Percentiles rank a stretch among this genome's conserved stretches.
Evolutionary conservation across 2,329 filamentous ascomycete species (phyloP).

Genomic region (Diaporthe aspalathi): DNA sequence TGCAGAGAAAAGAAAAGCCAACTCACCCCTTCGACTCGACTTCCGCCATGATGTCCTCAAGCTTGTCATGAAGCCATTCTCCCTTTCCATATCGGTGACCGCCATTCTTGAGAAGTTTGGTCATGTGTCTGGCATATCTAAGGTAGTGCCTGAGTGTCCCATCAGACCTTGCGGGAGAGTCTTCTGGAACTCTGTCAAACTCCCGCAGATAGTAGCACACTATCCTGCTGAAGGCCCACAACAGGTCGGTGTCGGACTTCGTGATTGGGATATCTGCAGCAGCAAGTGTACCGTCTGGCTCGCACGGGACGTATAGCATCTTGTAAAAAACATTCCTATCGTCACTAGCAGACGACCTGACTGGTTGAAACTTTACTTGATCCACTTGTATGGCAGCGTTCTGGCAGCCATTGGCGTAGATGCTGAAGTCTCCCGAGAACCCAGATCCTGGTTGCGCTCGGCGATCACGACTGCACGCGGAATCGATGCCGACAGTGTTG

Average conservation of each 20-base stretch:
- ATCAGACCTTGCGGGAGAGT: slow-evolving; percentile 20
- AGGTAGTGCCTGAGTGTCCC: slow-evolving; percentile 34
- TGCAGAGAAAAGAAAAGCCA: background rate
- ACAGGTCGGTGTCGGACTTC: background rate
- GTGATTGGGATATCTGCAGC: background rate
- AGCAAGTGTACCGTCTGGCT: slow-evolving; percentile 18
- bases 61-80: background rate
- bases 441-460: background rate
- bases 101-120: background rate
- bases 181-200: slow-evolving; percentile 31
- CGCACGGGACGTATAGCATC: slow-evolving; percentile 5
- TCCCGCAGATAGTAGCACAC: slow-evolving; percentile 38
- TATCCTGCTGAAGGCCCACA: slow-evolving; percentile 36
- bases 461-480: slow-evolving; percentile 6
- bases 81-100: background rate
- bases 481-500: background rate
- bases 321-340: slow-evolving; percentile 24
- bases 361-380: background rate
- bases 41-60: slow-evolving; percentile 7
- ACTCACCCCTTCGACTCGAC: slow-evolving; percentile 15
- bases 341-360: background rate
- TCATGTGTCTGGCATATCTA: slow-evolving; percentile 37
- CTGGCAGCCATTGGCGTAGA: background rate
- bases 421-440: slow-evolving; percentile 10
- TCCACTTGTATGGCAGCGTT: slow-evolving; percentile 28